These are phyloP conservation scores for Pseudozyma pruni DNA, from an alignment of 1,284 basidiomycete genomes.

Conservation along the genomic window DNA sequence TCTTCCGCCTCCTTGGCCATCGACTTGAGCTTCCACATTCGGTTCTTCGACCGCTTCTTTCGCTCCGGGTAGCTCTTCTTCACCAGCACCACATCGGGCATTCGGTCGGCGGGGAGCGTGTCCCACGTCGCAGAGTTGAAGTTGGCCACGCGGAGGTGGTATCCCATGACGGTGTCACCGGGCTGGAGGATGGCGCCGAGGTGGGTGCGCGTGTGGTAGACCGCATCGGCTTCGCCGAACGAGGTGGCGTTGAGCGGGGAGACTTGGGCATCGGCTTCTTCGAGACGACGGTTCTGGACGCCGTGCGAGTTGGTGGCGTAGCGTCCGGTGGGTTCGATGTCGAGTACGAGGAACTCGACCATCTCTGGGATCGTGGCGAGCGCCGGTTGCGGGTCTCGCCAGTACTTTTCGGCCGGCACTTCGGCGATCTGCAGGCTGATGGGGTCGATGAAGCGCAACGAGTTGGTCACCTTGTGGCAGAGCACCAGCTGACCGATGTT, in stretches of 20 bases:
- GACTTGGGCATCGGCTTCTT: conserved; percentile 87
- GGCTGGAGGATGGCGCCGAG: conserved; percentile 94
- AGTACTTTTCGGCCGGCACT: conserved; percentile 83
- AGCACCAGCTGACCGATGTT: conserved; percentile 88
- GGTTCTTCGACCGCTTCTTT: conserved; percentile 85
- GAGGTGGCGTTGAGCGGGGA: conserved; percentile 82
- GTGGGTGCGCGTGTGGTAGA: conserved; percentile 95
- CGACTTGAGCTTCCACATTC: conserved; percentile 88
- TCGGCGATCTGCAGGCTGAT: conserved; percentile 85
- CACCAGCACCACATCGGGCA: conserved; percentile 92
- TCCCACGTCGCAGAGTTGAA: conserved; percentile 92
- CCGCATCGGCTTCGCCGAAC: conserved; percentile 74
- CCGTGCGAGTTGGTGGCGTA: conserved; percentile 56
- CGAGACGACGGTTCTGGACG: conserved; percentile 42
- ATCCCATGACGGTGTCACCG: conserved; percentile 91
- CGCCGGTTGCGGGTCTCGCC: conserved; percentile 86
- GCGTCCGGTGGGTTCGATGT: conserved; percentile 77
- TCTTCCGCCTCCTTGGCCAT: conserved; percentile 92
- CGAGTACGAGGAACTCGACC: conserved; percentile 93
- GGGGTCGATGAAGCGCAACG: conserved; percentile 89
- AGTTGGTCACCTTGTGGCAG: conserved; percentile 90
- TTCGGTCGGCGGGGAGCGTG: conserved; percentile 73
- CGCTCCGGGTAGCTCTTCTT: conserved; percentile 96
- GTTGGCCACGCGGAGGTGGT: conserved; percentile 87
- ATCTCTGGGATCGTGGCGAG: conserved; percentile 85